Evolutionary conservation across 306 rosid genomes (phyloP).

Genomic region (Glycine latifolia): DNA sequence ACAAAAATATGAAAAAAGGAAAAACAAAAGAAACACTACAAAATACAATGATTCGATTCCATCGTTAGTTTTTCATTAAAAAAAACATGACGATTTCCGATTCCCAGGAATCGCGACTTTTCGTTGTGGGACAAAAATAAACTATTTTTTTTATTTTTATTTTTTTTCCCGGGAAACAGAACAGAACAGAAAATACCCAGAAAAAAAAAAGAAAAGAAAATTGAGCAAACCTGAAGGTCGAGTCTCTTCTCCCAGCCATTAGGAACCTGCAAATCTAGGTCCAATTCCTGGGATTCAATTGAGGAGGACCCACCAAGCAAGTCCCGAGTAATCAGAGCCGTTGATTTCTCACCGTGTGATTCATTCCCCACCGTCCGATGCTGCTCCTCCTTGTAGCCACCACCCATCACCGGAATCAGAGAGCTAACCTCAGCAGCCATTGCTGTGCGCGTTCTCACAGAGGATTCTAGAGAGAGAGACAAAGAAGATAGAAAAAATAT

Average conservation of each 20-base stretch:
- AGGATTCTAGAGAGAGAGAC: constrained; percentile 38
- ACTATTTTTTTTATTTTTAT: not conserved
- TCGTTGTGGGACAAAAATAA: not conserved
- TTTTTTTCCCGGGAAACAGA: constrained; percentile 45
- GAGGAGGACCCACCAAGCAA: constrained; percentile 82
- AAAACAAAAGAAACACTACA: not conserved
- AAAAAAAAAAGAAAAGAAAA: not conserved
- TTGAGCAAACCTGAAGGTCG: constrained; percentile 79
- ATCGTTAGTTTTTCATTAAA: not conserved
- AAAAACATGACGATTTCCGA: not conserved
- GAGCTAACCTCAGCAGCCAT: constrained; percentile 94
- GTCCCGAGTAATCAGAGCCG: constrained; percentile 87
- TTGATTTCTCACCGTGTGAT: constrained; percentile 65
- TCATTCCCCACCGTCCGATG: constrained; percentile 71
- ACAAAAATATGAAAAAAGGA: not conserved
- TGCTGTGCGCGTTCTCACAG: not conserved
- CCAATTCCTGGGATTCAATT: constrained; percentile 83
- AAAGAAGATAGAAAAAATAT: constrained; percentile 18
- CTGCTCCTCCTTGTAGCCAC: constrained; percentile 72
- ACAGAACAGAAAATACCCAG: constrained; percentile 33
- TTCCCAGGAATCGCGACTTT: not conserved
- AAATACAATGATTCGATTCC: not conserved
- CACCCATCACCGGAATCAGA: constrained; percentile 69
- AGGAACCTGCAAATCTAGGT: constrained; percentile 97
- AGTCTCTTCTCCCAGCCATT: constrained; percentile 91